phyloP scores from a whole-genome alignment of 108 stramenopile species.

The Cafeteria roenbergensis region DNA sequence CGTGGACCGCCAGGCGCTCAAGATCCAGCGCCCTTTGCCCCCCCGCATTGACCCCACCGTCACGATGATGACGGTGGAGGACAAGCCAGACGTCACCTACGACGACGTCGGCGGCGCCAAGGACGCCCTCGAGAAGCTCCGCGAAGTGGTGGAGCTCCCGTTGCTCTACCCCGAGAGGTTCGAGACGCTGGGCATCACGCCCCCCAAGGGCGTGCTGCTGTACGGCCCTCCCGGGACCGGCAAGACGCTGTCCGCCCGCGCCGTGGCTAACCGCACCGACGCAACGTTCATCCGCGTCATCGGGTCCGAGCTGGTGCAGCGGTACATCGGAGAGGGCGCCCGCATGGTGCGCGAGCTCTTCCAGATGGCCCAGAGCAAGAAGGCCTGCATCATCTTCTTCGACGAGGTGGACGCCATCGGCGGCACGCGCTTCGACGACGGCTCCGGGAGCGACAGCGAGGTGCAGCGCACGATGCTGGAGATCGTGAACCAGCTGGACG shows the following conservation, averaged over 20 bases:
- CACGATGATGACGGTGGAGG: constrained; percentile 94
- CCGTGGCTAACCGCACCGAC: constrained; percentile 90
- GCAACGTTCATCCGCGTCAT: constrained; percentile 96
- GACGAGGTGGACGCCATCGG: constrained; percentile 97
- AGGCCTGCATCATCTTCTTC: constrained; percentile 85
- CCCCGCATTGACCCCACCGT: constrained; percentile 99
- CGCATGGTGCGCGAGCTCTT: constrained; percentile 98
- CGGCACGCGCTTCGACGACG: constrained; percentile 66
- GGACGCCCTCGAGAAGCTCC: constrained; percentile 72
- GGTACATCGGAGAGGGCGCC: constrained; percentile 93
- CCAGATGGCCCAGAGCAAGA: constrained; percentile 85
- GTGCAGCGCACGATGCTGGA: constrained; percentile 96
- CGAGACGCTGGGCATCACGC: constrained; percentile 85
- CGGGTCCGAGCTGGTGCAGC: constrained; percentile 83
- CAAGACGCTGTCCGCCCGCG: constrained; percentile 75
- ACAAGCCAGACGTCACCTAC: constrained; percentile 99
- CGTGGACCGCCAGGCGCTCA: constrained; percentile 65
- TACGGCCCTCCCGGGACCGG: constrained; percentile 90
- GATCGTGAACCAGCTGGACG: constrained; percentile 93
- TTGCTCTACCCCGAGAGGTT: constrained; percentile 89
- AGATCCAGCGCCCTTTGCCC: constrained; percentile 93
- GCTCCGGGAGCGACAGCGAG: constrained; percentile 26
- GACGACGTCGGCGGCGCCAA: constrained; percentile 98
- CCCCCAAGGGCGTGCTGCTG: constrained; percentile 86
- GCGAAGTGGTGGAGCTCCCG: constrained; percentile 85